Conservation (phyloP, 75 land plant genomes). For the Azolla pinnata region DNA sequence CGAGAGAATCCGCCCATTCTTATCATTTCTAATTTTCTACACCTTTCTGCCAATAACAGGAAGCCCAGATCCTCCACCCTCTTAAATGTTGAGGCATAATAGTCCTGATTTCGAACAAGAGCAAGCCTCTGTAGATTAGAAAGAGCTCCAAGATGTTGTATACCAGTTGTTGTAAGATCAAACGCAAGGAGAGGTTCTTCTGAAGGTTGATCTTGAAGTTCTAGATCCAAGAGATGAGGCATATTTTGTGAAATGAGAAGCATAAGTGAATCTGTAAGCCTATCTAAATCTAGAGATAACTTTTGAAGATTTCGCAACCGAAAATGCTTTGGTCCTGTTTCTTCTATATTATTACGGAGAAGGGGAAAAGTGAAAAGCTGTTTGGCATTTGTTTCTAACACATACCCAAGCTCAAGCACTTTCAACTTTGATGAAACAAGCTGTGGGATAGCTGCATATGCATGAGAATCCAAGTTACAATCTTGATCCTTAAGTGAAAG, state of each 20-base stretch:
- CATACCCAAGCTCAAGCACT: slow-evolving; percentile 61
- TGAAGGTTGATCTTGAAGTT: slow-evolving; percentile 77
- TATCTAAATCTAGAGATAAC: slow-evolving; percentile 60
- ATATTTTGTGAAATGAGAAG: slow-evolving; percentile 48
- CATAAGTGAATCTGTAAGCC: slow-evolving; percentile 70
- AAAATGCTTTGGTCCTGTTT: slow-evolving; percentile 3
- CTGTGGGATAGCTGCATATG: slow-evolving; percentile 47
- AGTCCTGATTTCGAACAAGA: slow-evolving; percentile 70
- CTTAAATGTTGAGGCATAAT: slow-evolving; percentile 42
- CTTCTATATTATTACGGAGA: slow-evolving; percentile 8
- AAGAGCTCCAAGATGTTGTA: slow-evolving; percentile 64
- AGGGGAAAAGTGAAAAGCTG: slow-evolving; percentile 40
- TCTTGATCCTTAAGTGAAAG: slow-evolving; percentile 48
- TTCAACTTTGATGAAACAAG: slow-evolving; percentile 42
- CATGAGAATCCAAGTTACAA: slow-evolving; percentile 30
- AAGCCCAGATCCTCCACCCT: slow-evolving; percentile 90
- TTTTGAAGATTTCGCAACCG: slow-evolving; percentile 47
- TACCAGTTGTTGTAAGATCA: slow-evolving; percentile 79
- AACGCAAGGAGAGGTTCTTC: slow-evolving; percentile 52
- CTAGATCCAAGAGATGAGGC: slow-evolving; percentile 52
- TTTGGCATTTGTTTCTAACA: slow-evolving; percentile 44
- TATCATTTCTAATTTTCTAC: slow-evolving; percentile 65
- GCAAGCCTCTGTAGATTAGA: slow-evolving; percentile 60
- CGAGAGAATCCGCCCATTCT: slow-evolving; percentile 89
- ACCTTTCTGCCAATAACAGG: slow-evolving; percentile 71